A percentile compares a stretch with the other conserved stretches of the same genome.
phyloP scores from a whole-genome alignment of 257 asterid genomes.

The Salvia splendens region DNA sequence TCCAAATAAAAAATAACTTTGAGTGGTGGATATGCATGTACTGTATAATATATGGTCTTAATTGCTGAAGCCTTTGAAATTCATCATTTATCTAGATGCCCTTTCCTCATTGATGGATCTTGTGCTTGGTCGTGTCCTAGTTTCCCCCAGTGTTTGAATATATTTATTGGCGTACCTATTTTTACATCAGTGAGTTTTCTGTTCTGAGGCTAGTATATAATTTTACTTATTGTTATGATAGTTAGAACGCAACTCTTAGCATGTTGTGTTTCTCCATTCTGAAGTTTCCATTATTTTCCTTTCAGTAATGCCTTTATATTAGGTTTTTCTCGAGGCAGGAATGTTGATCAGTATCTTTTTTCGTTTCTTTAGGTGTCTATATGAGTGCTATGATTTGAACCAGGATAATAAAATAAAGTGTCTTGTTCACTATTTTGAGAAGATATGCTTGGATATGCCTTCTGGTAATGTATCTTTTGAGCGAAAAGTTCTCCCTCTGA shows the following conservation, averaged over 20 bases:
- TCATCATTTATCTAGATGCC: not conserved
- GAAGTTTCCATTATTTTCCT: constrained; percentile 7
- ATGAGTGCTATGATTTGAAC: constrained; percentile 49
- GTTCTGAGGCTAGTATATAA: not conserved
- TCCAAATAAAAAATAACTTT: not conserved
- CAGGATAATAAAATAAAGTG: constrained; percentile 80
- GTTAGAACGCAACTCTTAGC: not conserved
- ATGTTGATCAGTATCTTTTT: constrained; percentile 5
- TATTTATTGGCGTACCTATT: not conserved
- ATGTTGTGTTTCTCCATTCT: not conserved
- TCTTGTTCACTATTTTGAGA: constrained; percentile 80
- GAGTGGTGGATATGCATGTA: not conserved
- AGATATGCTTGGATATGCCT: constrained; percentile 59
- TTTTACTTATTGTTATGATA: constrained; percentile 4
- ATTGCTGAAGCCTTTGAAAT: not conserved
- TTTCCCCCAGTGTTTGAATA: not conserved
- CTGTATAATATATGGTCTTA: not conserved
- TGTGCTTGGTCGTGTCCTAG: not conserved
- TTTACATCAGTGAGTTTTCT: not conserved
- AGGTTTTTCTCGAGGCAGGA: constrained; percentile 15
- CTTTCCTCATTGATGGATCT: constrained; percentile 15
- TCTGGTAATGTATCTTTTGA: constrained; percentile 76
- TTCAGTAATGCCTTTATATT: not conserved
- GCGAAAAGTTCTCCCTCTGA: constrained; percentile 70
- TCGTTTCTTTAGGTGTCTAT: constrained; percentile 57